Evolutionary conservation across 768 basidiomycete species (phyloP).

Genomic region (Sarcodon sp.): DNA sequence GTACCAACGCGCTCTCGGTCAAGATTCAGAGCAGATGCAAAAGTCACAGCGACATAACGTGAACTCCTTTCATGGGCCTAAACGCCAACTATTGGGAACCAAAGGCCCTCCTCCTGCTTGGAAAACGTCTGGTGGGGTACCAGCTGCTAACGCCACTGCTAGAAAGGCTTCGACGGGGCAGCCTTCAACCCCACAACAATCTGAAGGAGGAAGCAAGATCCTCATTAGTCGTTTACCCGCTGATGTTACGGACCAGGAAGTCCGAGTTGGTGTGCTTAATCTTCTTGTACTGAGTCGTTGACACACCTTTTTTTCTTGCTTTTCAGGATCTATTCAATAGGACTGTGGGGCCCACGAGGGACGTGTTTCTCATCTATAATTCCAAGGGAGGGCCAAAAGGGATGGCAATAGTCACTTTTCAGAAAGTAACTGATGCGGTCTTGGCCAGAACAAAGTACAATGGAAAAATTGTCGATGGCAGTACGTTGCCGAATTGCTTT

Average conservation of each 20-base stretch:
- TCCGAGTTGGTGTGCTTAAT: conserved; percentile 31
- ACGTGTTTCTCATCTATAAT: conserved; percentile 63
- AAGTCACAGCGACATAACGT: too few relatives aligned
- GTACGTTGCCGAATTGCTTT: conserved; percentile 17
- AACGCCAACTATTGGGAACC: too few relatives aligned
- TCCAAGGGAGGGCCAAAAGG: conserved; percentile 65
- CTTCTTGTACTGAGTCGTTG: neutral
- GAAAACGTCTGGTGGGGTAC: too few relatives aligned
- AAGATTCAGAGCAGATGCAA: too few relatives aligned
- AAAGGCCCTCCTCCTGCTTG: too few relatives aligned
- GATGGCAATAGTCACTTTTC: conserved; percentile 66
- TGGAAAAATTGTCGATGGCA: conserved; percentile 63
- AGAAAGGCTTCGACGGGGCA: too few relatives aligned
- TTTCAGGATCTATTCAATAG: conserved; percentile 63
- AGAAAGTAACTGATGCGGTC: conserved; percentile 47
- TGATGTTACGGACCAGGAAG: conserved; percentile 59
- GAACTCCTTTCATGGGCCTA: too few relatives aligned
- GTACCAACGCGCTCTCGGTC: too few relatives aligned
- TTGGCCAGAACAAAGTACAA: conserved; percentile 58
- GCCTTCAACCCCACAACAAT: too few relatives aligned
- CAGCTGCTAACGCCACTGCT: too few relatives aligned
- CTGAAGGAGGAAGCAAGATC: conserved; percentile 42
- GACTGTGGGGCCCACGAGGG: conserved; percentile 64
- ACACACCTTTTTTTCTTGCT: neutral
- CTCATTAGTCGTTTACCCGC: conserved; percentile 49